These are phyloP conservation scores for Ilex aquifolium DNA, from an alignment of 257 asterid species.

Conservation along the genomic window DNA sequence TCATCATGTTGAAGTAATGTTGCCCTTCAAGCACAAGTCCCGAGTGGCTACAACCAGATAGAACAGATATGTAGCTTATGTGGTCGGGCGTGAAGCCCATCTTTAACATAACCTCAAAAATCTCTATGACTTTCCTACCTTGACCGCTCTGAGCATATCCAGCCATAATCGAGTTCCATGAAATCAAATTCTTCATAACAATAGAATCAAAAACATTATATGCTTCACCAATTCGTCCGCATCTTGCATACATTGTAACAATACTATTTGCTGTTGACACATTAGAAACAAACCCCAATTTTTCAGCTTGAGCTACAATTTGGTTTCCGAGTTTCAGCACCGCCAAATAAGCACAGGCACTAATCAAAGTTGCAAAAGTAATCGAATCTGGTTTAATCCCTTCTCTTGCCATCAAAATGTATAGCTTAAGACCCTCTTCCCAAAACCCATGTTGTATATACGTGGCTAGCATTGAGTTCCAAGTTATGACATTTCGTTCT, in stretches of 20 bases:
- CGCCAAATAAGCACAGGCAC: slow-evolving; percentile 12
- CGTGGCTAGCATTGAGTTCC: slow-evolving; percentile 18
- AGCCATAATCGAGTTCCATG: slow-evolving; percentile 28
- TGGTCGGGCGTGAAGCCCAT: slow-evolving; percentile 11
- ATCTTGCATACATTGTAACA: slow-evolving; percentile 24
- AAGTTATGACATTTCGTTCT: slow-evolving; percentile 11
- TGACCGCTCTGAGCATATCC: slow-evolving; percentile 24
- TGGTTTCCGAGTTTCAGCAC: slow-evolving; percentile 13
- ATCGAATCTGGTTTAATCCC: slow-evolving; percentile 10
- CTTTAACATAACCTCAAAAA: slow-evolving; percentile 17
- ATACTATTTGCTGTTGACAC: slow-evolving; percentile 14
- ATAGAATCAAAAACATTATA: slow-evolving; percentile 15
- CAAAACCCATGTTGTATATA: slow-evolving; percentile 11
- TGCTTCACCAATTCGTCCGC: slow-evolving; percentile 18
- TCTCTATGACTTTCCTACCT: slow-evolving; percentile 14
- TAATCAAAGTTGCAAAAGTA: slow-evolving; percentile 9
- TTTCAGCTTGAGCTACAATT: slow-evolving; percentile 7
- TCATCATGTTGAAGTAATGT: slow-evolving; percentile 14
- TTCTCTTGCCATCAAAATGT: slow-evolving; percentile 9
- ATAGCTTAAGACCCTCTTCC: slow-evolving; percentile 14
- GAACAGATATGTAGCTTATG: slow-evolving; percentile 13
- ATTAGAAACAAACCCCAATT: slow-evolving; percentile 13
- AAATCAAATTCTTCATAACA: slow-evolving; percentile 10
- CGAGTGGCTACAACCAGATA: slow-evolving; percentile 26
- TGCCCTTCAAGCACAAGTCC: slow-evolving; percentile 19